These are phyloP conservation scores for Tulasnella calospora DNA, from an alignment of 768 basidiomycete species.

Conservation along the genomic window DNA sequence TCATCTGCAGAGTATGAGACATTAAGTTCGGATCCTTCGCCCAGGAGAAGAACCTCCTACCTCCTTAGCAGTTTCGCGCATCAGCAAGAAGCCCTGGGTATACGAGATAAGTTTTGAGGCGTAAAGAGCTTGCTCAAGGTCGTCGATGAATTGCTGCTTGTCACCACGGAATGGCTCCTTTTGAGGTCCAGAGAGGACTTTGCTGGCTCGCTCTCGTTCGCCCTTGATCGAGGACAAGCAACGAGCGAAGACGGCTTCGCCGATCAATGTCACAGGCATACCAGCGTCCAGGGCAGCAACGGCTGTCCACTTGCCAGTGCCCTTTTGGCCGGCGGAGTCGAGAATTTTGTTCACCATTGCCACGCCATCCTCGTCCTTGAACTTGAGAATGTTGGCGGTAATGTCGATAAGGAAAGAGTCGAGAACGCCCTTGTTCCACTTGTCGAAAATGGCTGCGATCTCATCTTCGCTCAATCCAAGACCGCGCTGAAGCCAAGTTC, in stretches of 20 bases:
- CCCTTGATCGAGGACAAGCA: conserved; percentile 96
- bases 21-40: not conserved
- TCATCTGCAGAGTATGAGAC: conserved; percentile 42
- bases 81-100: conserved; percentile 99
- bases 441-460: conserved; percentile 89
- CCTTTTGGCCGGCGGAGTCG: conserved; percentile 96
- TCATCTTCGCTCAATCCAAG: conserved; percentile 80
- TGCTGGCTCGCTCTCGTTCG: conserved; percentile 91
- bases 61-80: conserved; percentile 97
- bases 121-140: conserved; percentile 98
- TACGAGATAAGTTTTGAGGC: conserved; percentile 99
- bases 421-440: conserved; percentile 98
- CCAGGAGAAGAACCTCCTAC: conserved; percentile 37
- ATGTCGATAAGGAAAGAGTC: conserved; percentile 99
- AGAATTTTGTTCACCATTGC: conserved; percentile 91
- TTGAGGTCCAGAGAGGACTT: conserved; percentile 82
- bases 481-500: conserved; percentile 50
- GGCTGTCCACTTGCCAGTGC: conserved; percentile 99
- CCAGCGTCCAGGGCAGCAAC: conserved; percentile 93
- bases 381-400: conserved; percentile 92
- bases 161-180: conserved; percentile 93
- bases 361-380: conserved; percentile 91
- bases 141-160: conserved; percentile 98
- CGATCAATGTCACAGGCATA: conserved; percentile 91
- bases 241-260: conserved; percentile 98